Base-by-base conservation (phyloP, 768 basidiomycete species). In the Boletus reticulatus region DNA sequence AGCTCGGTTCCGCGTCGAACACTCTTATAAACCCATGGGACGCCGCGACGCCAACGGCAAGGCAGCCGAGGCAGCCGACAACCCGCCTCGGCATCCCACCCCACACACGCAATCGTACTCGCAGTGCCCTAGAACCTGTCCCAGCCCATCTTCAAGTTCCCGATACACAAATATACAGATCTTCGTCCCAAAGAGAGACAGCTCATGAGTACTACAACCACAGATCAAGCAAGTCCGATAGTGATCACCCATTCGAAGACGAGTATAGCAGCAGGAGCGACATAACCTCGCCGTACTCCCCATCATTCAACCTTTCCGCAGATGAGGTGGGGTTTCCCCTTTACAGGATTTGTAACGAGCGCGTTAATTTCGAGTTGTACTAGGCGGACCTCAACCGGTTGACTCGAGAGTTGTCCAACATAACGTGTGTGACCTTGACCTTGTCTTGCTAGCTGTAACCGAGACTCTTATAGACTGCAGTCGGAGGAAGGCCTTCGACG, bases 401-500 rank as follows among this genome's bases (percentile, higher is more conserved):
- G 53, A 71, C 70, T 7, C 64, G 62, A 34, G 73, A 74, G 53
- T 53, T 75, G 22, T 75, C 74, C 29, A 68, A 70, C 52, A 60
- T 76, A 59, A 73, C 75, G 78, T 81, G 64, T 44, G 79, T 66
- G 43, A 50, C 55, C 55, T 56, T 55, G 44, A 24, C 16, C 16
- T 52, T 42, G 17, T 46, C 45, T 22, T 31, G 14, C 48, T 36
- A 19, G 39, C 14, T n/a, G 50, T 56, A 44, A 60, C 57, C 59
- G 48, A 68, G 47, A 48, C 19, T 20, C 37, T 36, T 51, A 10
- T 59, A 89, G 87, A 42, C 72, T 89, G 29, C 75, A 82, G 46
- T 81, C 83, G 16, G 84, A 85, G 53, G 87, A 88, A 63, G 80
- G 78, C 27, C 67, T 94, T 19, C 73, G 72, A 44, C 80, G 76